Evolutionary conservation across 768 basidiomycete species (phyloP), one percentile per base, ranked within the genome.

Genomic region (Trametes elegans): DNA sequence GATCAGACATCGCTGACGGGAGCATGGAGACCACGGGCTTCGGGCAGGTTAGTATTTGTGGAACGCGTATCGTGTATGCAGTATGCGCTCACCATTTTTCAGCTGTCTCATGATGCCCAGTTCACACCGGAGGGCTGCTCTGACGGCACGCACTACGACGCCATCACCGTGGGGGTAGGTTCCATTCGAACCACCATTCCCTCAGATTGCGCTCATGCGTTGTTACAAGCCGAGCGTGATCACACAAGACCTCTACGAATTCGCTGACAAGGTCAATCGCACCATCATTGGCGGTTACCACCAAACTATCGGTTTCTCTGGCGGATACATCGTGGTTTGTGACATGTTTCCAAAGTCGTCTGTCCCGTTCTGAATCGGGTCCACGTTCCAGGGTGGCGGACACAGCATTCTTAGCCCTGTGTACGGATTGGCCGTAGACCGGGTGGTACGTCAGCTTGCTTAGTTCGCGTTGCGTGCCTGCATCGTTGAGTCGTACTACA

Each of bases 231-330:
- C 74, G 2, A 73, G 72, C 19, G 67, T 66, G 13, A 46, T 57
- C 11, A 69, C 61, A 27, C 59, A 67, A 34, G 62, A 70, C 19
- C 54, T 69, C 1, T 73, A 73, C 53, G 60, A 59, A 16, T 74
- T 70, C 52, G 73, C 72, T 3, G 73, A 74, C 29, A 44, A 40
- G 31, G 54, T 72, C 26, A 73, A 73, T 49, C 62, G 71, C n/a
- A 75, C 73, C 0, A 51, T 69, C 21, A 59, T 73, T 26, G 72
- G 70, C 28, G 74, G 73, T 16, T 68, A 69, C 53, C 53, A 65
- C 41, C 56, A 67, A 55, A 70, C 71, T 11, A 68, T 76, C 21
- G 75, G 73, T 8, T 64, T 68, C 40, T 65, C 65, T 5, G 75
- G 74, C 0, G 75, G 76, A 32, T 76, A 67, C 49, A 42, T 67